A percentile compares a stretch with the other conserved stretches of the same genome.
These are phyloP conservation scores for Edaphochlamys debaryana DNA, from an alignment of 139 green algal species.

Conservation along the genomic window DNA sequence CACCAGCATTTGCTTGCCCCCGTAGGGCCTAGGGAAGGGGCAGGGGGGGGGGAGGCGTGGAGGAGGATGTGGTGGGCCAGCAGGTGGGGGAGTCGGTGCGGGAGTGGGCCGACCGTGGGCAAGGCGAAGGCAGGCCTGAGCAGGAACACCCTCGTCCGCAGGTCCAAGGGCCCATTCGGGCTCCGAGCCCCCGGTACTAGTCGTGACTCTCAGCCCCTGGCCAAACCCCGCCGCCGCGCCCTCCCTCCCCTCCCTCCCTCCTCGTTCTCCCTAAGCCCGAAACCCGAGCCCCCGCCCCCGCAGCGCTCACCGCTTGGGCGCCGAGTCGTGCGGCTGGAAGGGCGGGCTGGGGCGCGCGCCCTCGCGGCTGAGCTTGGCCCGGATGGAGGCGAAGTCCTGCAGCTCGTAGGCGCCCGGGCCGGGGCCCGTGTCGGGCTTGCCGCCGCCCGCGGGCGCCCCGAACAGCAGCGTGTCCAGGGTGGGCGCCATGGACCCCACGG, in stretches of 20 bases:
- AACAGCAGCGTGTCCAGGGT: conserved; percentile 36
- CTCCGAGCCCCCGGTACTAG: background rate
- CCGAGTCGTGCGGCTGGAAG: background rate
- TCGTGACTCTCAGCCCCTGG: no score
- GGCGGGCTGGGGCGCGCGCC: background rate
- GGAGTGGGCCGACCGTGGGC: background rate
- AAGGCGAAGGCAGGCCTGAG: no score
- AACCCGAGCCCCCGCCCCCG: background rate
- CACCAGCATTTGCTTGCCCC: conserved; percentile 7
- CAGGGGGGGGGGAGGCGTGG: no score
- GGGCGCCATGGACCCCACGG: conserved; percentile 24
- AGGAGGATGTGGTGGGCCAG: no score
- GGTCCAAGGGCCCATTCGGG: background rate
- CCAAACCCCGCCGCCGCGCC: no score
- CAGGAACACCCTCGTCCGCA: background rate
- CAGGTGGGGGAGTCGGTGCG: background rate
- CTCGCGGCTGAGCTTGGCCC: background rate
- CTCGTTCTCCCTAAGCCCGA: background rate
- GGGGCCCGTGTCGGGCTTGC: conserved; percentile 7
- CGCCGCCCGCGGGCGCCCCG: background rate
- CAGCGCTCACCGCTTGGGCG: background rate
- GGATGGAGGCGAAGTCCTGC: conserved; percentile 32
- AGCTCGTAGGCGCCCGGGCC: conserved; percentile 36
- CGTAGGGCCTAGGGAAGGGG: background rate
- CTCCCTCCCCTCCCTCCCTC: no score